Base-by-base conservation (phyloP, 2,329 filamentous ascomycete species). In the Metarhizium humberi region DNA sequence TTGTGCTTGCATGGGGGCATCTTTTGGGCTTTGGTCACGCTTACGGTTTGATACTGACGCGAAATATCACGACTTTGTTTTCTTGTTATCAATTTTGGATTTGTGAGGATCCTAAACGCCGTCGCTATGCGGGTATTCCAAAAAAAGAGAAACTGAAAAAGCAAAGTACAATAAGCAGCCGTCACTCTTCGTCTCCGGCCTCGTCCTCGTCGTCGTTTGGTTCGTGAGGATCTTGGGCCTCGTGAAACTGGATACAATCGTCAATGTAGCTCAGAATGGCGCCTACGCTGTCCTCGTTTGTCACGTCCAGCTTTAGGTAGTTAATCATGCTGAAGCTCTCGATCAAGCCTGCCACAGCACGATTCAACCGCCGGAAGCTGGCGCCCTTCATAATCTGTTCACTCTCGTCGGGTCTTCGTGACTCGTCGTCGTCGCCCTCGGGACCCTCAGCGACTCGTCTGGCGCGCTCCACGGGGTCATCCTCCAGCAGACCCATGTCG, bases 311-410 rank as follows among this genome's bases (percentile, higher is more conserved):
- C 73, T 92, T 90, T 56, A 96, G 77, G 68, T 96, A 99, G 50
- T 89, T 95, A 13, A 99, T 90, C 90, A 99, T 95, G 74, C 91
- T 95, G 73, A 96, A 99, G 71, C 90, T 94, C 70, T 97, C 94
- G 61, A 99, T 96, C 60, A 99, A 75, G 53, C 88, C 84, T 1
- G 89, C 94, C 5, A 99, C 92, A 0, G 92, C 92, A 58, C 84
- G 82, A 68, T 96, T 96, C 61, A 97, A 75, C 63, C 84, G 81
- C 58, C 88, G 82, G 71, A 96, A 97, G 18, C 88, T 88, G 1
- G 82, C 79, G 3, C 92, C 92, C 52, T 81, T 86, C 87, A 96
- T 88, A 57, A 95, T 69, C 52, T 84, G 83, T 58, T 84, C 79
- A 64, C 80, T 81, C 58, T 86, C 82, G 56, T 81, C 77, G 1